Evolutionary conservation across 371 early-diverging fungal species (phyloP).

Genomic region (Fennellomyces sp.): DNA sequence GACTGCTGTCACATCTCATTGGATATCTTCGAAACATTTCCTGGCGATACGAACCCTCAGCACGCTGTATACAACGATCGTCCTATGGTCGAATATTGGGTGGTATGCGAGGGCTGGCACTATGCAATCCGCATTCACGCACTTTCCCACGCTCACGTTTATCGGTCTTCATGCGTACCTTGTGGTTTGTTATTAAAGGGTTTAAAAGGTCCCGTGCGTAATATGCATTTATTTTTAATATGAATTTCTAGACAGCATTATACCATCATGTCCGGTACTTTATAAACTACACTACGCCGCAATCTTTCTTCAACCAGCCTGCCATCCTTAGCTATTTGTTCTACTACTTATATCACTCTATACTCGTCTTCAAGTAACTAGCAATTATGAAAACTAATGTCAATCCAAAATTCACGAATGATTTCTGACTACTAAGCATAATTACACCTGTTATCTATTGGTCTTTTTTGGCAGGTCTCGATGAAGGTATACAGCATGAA

Average conservation of each 20-base stretch:
- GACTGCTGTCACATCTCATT: slow-evolving; percentile 54
- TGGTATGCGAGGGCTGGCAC: slow-evolving; percentile 17
- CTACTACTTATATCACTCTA: slow-evolving; percentile 41
- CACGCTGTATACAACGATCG: slow-evolving; percentile 37
- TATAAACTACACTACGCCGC: slow-evolving; percentile 11
- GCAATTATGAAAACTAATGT: not conserved
- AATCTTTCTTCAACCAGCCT: slow-evolving; percentile 35
- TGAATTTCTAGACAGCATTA: slow-evolving; percentile 18
- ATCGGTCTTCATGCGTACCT: slow-evolving; percentile 54
- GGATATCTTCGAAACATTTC: slow-evolving; percentile 45
- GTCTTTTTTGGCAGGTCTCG: slow-evolving; percentile 24
- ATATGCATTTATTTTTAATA: no score
- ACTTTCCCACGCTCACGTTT: slow-evolving; percentile 55
- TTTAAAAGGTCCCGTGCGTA: not conserved
- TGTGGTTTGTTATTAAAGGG: slow-evolving; percentile 46
- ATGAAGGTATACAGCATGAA: not conserved
- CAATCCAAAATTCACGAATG: no score
- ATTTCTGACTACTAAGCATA: slow-evolving; percentile 33
- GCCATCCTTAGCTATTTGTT: slow-evolving; percentile 43
- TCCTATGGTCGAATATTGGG: slow-evolving; percentile 46
- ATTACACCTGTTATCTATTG: slow-evolving; percentile 64
- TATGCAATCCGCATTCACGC: slow-evolving; percentile 31
- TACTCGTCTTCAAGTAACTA: slow-evolving; percentile 48
- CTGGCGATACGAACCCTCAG: slow-evolving; percentile 42
- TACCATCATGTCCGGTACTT: slow-evolving; percentile 38